These are phyloP conservation scores for Wickerhamomyces queroliae DNA, from an alignment of 805 yeast genomes.

Conservation along the genomic window DNA sequence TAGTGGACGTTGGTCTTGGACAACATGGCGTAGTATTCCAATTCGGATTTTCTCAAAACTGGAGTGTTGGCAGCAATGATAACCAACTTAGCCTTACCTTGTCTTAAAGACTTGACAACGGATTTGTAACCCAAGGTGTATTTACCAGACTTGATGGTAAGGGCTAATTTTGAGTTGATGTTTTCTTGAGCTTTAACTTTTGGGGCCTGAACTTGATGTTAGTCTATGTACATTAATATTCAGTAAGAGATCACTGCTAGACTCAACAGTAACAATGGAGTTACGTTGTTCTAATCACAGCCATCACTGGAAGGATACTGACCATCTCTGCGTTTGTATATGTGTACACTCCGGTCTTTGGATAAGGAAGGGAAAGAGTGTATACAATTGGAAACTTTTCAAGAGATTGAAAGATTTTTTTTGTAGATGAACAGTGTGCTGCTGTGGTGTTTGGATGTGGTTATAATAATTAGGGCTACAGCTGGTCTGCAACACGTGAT, in stretches of 20 bases:
- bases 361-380: conserved; percentile 8
- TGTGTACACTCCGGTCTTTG: conserved; percentile 88
- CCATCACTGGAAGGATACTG: conserved; percentile 43
- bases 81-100: conserved; percentile 97
- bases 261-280: neutral
- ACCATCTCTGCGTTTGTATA: conserved; percentile 90
- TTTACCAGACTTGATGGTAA: conserved; percentile 98
- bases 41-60: conserved; percentile 98
- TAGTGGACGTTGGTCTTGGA: conserved; percentile 95
- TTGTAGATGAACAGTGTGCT: neutral
- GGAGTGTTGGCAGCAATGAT: conserved; percentile 99
- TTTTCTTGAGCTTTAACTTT: conserved; percentile 82
- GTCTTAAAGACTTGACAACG: conserved; percentile 96
- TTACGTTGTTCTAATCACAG: neutral
- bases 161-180: conserved; percentile 97
- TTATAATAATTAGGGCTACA: no score
- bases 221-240: conserved; percentile 24
- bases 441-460: neutral
- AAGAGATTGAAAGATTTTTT: neutral
- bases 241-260: neutral
- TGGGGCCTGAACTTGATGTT: conserved; percentile 77
- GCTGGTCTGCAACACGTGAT: no score
- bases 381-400: neutral
- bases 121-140: conserved; percentile 99
- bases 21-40: conserved; percentile 99